phyloP scores from a whole-genome alignment of 257 asterid species.

The Fraxinus americana region DNA sequence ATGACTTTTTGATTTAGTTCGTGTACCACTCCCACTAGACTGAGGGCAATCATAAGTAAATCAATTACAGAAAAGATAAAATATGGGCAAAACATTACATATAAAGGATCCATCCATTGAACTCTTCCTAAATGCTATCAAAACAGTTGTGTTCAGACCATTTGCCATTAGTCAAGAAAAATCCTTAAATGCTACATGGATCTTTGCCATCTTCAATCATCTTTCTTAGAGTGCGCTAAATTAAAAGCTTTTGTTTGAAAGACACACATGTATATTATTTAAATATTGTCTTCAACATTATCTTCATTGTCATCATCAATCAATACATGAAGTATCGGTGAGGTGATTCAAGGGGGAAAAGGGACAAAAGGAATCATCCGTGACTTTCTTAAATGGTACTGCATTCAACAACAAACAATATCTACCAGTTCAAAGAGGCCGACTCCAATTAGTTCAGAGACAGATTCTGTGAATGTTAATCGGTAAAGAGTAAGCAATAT shows the following conservation, averaged over 20 bases:
- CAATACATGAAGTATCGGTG: not conserved
- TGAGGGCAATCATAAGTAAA: slow-evolving; percentile 33
- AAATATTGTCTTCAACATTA: too few species aligned
- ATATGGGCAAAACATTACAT: not conserved
- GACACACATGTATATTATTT: too few species aligned
- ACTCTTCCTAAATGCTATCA: not conserved
- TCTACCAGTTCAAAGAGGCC: not conserved
- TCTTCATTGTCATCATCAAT: not conserved
- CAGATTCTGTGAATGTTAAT: not conserved
- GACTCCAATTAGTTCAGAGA: not conserved
- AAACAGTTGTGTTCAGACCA: not conserved
- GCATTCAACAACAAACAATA: not conserved
- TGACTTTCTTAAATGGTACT: not conserved
- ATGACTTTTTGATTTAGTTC: slow-evolving; percentile 57
- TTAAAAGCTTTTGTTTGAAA: too few species aligned
- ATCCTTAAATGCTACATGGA: too few species aligned
- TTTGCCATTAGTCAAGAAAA: not conserved
- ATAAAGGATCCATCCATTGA: slow-evolving; percentile 1
- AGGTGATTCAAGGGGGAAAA: not conserved
- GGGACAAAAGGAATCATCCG: not conserved
- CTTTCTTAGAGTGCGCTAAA: too few species aligned
- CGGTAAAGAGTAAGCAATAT: not conserved
- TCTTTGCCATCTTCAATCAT: too few species aligned
- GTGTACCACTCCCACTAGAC: slow-evolving; percentile 94
- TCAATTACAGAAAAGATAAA: slow-evolving; percentile 12